Evolutionary conservation across 1,139 yeast genomes (phyloP), one percentile per base, ranked within the genome.

Genomic region (Taphrina populina): DNA sequence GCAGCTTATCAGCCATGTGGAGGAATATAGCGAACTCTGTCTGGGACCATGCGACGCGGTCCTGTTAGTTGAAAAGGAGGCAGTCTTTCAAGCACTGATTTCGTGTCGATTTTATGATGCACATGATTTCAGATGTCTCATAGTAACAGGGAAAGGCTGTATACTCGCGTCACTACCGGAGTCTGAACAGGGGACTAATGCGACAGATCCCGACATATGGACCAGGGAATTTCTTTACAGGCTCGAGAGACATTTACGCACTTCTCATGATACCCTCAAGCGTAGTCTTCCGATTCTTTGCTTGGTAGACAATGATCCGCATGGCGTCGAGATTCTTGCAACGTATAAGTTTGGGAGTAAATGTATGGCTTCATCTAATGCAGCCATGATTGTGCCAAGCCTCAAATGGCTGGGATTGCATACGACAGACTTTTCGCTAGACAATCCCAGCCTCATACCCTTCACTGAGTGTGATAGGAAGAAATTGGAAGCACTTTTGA

Each of bases 181-280:
- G 13, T 6, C 43, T 8, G n/a, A 20, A 11, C 5, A 7, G 43
- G n/a, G 19, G 7, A n/a, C 29, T 37, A 29, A 37, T 21, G 24
- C 81, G 66, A 94, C 94, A 3, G 83, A 73, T 61, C 90, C 94
- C 0, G 94, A 86, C 65, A 71, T 78, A 51, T 73, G 82, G 56
- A 84, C 86, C 19, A 80, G 82, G 21, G 75, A 73, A 59, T 78
- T 86, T 62, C 74, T 87, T 6, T 75, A 74, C 24, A 70, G 75
- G 58, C 73, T 59, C 21, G 37, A 52, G 21, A 27, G 27, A 21
- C 23, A 24, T 19, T 32, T 43, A 15, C 26, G 33, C 35, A 11
- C 30, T 23, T 57, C 58, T 7, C 23, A 26, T 3, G 34, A 51
- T 20, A 23, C 43, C 11, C 13, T 26, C 17, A 29, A 61, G n/a